Percentiles rank a stretch among this genome's conserved stretches.
These are phyloP conservation scores for Chamaecyparis obtusa DNA, from an alignment of 75 land plant genomes.

Conservation along the genomic window DNA sequence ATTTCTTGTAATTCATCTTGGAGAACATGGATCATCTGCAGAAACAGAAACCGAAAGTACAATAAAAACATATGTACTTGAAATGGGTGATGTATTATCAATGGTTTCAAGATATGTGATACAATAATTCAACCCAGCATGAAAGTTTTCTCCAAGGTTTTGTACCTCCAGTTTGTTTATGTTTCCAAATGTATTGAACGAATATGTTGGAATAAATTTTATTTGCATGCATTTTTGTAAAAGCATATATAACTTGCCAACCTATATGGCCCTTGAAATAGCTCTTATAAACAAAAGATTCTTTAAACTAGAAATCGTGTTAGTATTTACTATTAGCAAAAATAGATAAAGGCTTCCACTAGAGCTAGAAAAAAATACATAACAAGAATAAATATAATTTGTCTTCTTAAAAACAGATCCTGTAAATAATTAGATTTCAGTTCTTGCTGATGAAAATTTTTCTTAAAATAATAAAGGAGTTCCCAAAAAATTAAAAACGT, in stretches of 20 bases:
- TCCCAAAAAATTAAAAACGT: too few relatives aligned
- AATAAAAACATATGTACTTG: neutral
- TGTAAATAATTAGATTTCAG: neutral
- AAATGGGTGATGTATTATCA: neutral
- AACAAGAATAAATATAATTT: neutral
- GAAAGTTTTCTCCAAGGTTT: neutral
- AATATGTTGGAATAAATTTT: neutral
- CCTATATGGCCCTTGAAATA: too few relatives aligned
- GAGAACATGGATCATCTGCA: constrained; percentile 66
- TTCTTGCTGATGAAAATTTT: too few relatives aligned
- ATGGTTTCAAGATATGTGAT: neutral
- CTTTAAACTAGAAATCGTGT: neutral
- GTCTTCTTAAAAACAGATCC: neutral
- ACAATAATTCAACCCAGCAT: neutral
- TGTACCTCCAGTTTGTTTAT: neutral
- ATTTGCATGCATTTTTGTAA: neutral
- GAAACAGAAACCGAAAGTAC: constrained; percentile 7
- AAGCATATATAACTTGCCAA: neutral
- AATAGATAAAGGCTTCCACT: neutral
- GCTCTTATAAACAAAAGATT: neutral
- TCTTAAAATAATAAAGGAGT: neutral
- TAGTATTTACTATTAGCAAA: neutral
- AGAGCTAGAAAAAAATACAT: neutral
- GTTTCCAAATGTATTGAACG: neutral
- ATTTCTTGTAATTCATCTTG: constrained; percentile 78